These are phyloP conservation scores for Moesziomyces globuligerus DNA, from an alignment of 1,284 basidiomycete species.

Conservation along the genomic window DNA sequence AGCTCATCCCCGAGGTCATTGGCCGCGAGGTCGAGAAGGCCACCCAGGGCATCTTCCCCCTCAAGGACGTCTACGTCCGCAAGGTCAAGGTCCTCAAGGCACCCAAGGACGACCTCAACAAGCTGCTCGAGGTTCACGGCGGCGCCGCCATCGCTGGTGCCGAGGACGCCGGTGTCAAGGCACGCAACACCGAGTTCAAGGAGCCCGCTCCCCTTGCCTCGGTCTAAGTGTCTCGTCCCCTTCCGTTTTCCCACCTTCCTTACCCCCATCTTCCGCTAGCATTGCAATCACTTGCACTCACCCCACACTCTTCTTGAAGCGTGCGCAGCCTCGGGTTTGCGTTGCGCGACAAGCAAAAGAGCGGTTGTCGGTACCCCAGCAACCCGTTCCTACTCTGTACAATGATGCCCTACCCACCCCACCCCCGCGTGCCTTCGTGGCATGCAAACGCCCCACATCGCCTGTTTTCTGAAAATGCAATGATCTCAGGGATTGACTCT, in stretches of 20 bases:
- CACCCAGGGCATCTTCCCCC: conserved; percentile 91
- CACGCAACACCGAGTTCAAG: conserved; percentile 86
- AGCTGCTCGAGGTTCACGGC: conserved; percentile 95
- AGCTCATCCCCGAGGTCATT: conserved; percentile 99
- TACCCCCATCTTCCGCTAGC: conserved; percentile 11
- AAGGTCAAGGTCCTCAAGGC: conserved; percentile 92
- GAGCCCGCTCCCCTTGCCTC: conserved; percentile 86
- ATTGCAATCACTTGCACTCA: background rate
- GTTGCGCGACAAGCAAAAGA: conserved; percentile 36
- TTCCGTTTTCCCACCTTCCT: background rate
- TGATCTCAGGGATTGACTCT: conserved; percentile 47
- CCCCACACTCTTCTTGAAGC: conserved; percentile 3
- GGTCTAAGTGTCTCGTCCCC: conserved; percentile 67
- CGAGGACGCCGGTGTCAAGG: conserved; percentile 87
- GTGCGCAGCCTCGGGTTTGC: no score
- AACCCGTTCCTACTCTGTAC: conserved; percentile 34
- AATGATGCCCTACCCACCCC: conserved; percentile 27
- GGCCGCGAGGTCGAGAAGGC: conserved; percentile 99
- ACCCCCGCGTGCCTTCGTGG: no score
- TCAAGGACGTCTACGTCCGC: conserved; percentile 90
- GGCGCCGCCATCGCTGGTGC: conserved; percentile 69
- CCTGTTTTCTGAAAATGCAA: conserved; percentile 36
- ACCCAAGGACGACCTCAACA: conserved; percentile 94
- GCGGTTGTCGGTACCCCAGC: conserved; percentile 6
- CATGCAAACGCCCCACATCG: conserved; percentile 9